These are phyloP conservation scores for Plenodomus biglobosus DNA, from an alignment of 2,329 filamentous ascomycete genomes.

Conservation along the genomic window DNA sequence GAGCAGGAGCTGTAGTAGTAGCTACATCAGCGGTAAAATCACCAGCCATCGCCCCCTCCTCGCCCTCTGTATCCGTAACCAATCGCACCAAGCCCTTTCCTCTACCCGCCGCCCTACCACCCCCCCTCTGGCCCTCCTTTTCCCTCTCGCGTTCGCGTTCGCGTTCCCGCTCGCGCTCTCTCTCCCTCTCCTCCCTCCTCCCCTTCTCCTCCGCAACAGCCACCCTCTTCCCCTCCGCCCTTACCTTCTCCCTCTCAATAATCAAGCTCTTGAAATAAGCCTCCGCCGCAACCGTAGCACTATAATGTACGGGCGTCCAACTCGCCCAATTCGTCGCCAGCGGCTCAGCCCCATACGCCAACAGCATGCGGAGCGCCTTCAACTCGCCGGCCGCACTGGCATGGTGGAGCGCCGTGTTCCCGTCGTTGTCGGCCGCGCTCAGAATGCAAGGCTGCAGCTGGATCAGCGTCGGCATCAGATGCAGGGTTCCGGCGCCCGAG, in stretches of 20 bases:
- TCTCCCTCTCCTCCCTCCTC: conserved; percentile 34
- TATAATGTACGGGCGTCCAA: conserved; percentile 84
- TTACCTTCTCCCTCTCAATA: conserved; percentile 67
- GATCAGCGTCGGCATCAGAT: conserved; percentile 47
- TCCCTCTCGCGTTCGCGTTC: conserved; percentile 17
- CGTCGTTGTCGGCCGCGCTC: conserved; percentile 60
- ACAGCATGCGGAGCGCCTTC: conserved; percentile 72
- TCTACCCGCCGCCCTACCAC: conserved; percentile 5
- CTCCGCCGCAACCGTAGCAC: conserved; percentile 77
- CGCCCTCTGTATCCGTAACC: conserved; percentile 7
- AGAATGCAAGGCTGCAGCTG: conserved; percentile 34
- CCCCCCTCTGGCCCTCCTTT: conserved; percentile 29
- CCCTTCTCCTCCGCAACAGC: neutral
- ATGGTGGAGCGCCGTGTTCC: conserved; percentile 87
- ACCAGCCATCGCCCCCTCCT: neutral
- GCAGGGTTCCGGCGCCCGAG: conserved; percentile 46
- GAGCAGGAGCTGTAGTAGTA: neutral
- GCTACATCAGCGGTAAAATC: too few relatives aligned
- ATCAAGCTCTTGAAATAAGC: conserved; percentile 80
- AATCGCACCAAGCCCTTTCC: conserved; percentile 24
- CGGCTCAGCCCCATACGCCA: conserved; percentile 76
- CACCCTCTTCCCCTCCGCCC: conserved; percentile 43
- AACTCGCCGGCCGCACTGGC: conserved; percentile 80
- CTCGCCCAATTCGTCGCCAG: conserved; percentile 71
- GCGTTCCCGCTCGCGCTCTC: conserved; percentile 25